Percentiles rank a stretch among this genome's conserved stretches.
Evolutionary conservation across 2,329 filamentous ascomycete genomes (phyloP).

Genomic region (Alternaria sp.): DNA sequence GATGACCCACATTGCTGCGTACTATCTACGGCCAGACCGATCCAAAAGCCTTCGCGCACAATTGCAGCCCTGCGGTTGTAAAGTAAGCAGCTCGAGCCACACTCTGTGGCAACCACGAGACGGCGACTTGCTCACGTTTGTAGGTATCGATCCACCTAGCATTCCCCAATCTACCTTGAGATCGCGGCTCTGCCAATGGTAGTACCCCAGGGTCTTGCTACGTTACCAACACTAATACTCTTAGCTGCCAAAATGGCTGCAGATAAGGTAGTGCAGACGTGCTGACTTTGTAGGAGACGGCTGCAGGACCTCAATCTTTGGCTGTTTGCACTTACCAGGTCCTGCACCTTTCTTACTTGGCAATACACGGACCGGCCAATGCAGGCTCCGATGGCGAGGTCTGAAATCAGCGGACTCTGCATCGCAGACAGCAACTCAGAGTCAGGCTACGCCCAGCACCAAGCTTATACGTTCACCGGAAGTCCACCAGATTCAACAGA

Average conservation of each 20-base stretch:
- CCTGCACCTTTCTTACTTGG: not conserved
- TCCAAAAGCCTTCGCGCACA: not conserved
- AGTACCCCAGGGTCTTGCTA: not conserved
- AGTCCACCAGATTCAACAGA: not conserved
- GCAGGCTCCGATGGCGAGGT: not conserved
- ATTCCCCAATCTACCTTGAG: not conserved
- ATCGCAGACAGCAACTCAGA: not conserved
- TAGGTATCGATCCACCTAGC: not conserved
- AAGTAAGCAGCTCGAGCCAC: not conserved
- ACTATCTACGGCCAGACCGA: not conserved
- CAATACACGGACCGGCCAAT: not conserved
- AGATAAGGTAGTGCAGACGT: not conserved
- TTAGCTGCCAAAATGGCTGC: not conserved
- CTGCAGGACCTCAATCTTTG: not conserved
- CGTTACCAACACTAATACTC: not conserved
- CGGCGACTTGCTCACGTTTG: not conserved
- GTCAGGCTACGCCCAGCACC: not conserved
- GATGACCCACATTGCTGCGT: not conserved
- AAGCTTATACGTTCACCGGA: not conserved
- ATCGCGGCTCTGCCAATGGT: not conserved
- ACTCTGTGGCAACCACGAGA: not conserved
- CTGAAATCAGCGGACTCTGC: not conserved
- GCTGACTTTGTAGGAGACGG: not conserved
- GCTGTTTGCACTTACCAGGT: not conserved
- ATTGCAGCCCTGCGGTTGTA: not conserved